phyloP scores from a whole-genome alignment of 2,329 filamentous ascomycete species.

The Furcasterigmium sp. region DNA sequence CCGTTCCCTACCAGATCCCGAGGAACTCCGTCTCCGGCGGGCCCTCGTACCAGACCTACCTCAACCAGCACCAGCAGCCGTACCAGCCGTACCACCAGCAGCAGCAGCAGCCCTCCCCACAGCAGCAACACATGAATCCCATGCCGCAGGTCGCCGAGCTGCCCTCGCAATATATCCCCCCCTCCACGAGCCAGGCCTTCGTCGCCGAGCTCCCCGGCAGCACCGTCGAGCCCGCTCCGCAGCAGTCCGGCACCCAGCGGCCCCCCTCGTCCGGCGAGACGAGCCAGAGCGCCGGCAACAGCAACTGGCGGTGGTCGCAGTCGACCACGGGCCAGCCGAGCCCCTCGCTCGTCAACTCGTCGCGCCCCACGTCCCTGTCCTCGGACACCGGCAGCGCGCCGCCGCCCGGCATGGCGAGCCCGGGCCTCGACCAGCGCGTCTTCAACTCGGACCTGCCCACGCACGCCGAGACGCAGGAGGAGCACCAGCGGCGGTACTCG shows the following conservation, averaged over 20 bases:
- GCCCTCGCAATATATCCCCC: not conserved
- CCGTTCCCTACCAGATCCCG: slow-evolving; percentile 33
- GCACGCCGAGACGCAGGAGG: slow-evolving; percentile 41
- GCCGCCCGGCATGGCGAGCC: slow-evolving; percentile 28
- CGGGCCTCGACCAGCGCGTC: slow-evolving; percentile 31
- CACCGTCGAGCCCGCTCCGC: slow-evolving; percentile 31
- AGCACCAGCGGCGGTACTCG: slow-evolving; percentile 23
- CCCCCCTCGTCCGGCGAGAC: slow-evolving; percentile 20
- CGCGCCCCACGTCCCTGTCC: slow-evolving; percentile 28
- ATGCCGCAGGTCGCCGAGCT: slow-evolving; percentile 7
- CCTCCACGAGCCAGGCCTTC: slow-evolving; percentile 7
- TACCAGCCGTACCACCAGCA: slow-evolving; percentile 18
- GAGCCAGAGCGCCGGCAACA: slow-evolving; percentile 2
- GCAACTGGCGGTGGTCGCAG: slow-evolving; percentile 35
- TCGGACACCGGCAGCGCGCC: slow-evolving; percentile 22
- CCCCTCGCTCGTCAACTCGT: slow-evolving; percentile 17
- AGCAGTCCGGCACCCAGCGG: slow-evolving; percentile 5
- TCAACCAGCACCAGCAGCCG: slow-evolving; percentile 22
- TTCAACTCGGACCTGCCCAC: slow-evolving; percentile 39
- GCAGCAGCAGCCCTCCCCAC: slow-evolving; percentile 12
- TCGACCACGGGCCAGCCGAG: slow-evolving; percentile 24
- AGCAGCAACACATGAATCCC: slow-evolving; percentile 13
- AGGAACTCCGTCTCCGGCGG: slow-evolving; percentile 26
- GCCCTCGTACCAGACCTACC: slow-evolving; percentile 27
- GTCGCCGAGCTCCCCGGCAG: slow-evolving; percentile 44